These are phyloP conservation scores for Trichothecium sympodiale DNA, from an alignment of 2,329 filamentous ascomycete genomes.

Conservation along the genomic window DNA sequence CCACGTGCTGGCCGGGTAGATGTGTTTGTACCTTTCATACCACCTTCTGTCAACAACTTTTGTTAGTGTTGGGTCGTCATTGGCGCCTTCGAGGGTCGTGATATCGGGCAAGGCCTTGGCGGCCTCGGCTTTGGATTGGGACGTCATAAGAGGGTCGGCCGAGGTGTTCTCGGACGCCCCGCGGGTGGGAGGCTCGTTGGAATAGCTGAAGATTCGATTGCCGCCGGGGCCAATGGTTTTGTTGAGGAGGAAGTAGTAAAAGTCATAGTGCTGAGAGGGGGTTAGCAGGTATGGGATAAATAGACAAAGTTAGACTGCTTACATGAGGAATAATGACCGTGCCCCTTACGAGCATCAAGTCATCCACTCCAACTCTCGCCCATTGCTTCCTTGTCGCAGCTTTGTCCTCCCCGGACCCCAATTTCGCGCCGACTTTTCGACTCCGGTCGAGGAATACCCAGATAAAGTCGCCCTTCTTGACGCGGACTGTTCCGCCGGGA, in stretches of 20 bases:
- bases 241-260: slow-evolving; percentile 95
- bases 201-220: slow-evolving; percentile 66
- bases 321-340: slow-evolving; percentile 92
- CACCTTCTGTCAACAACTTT: slow-evolving; percentile 94
- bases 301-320: slow-evolving; percentile 26
- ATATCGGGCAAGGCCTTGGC: slow-evolving; percentile 32
- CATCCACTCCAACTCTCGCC: slow-evolving; percentile 89
- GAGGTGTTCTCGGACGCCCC: neutral
- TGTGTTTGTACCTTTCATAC: slow-evolving; percentile 98
- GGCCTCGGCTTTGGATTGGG: slow-evolving; percentile 25
- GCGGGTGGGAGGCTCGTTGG: slow-evolving; percentile 31
- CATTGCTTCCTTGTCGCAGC: slow-evolving; percentile 64
- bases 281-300: slow-evolving; percentile 9
- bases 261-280: slow-evolving; percentile 71
- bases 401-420: slow-evolving; percentile 59
- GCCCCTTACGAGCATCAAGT: slow-evolving; percentile 84
- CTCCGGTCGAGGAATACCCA: slow-evolving; percentile 92
- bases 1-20: slow-evolving; percentile 93
- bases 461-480: slow-evolving; percentile 87
- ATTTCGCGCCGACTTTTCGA: slow-evolving; percentile 76
- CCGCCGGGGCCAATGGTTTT: slow-evolving; percentile 65
- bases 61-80: slow-evolving; percentile 69
- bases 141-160: slow-evolving; percentile 13
- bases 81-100: slow-evolving; percentile 57
- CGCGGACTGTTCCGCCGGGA: slow-evolving; percentile 69